Evolutionary conservation across 2,329 filamentous ascomycete species (phyloP).

Genomic region (Colletotrichum navitas): DNA sequence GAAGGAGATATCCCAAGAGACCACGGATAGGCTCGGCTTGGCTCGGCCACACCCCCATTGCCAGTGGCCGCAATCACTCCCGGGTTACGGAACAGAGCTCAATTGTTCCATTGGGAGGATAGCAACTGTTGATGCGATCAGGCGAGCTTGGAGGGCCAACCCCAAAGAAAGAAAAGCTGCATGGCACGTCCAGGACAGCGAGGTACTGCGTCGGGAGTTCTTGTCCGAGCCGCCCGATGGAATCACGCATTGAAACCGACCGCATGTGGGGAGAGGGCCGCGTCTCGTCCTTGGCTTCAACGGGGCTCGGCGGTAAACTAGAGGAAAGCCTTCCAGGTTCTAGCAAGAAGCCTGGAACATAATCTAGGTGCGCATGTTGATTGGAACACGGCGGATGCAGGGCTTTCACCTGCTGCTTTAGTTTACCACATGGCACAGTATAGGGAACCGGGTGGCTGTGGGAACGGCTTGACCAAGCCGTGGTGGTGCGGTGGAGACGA

Average conservation of each 20-base stretch:
- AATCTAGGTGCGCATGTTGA: conserved; percentile 5
- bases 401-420: background rate
- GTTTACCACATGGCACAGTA: conserved; percentile 12
- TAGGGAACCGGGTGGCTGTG: conserved; percentile 8
- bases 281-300: conserved; percentile 20
- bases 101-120: conserved; percentile 28
- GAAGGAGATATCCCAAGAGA: background rate
- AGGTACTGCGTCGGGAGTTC: conserved; percentile 19
- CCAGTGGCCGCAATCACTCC: conserved; percentile 4
- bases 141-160: background rate
- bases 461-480: conserved; percentile 1
- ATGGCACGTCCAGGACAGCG: conserved; percentile 24
- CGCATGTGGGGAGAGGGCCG: conserved; percentile 15
- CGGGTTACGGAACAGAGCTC: conserved; percentile 9
- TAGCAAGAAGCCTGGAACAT: conserved; percentile 4
- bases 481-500: conserved; percentile 19
- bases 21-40: background rate
- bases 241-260: conserved; percentile 20
- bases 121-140: background rate
- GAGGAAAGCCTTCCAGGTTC: conserved; percentile 23
- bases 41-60: background rate
- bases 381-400: background rate
- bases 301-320: background rate
- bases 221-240: conserved; percentile 36
- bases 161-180: conserved; percentile 16